Conservation (phyloP, 1,284 basidiomycete genomes). For the Heliocybe sulcata region DNA sequence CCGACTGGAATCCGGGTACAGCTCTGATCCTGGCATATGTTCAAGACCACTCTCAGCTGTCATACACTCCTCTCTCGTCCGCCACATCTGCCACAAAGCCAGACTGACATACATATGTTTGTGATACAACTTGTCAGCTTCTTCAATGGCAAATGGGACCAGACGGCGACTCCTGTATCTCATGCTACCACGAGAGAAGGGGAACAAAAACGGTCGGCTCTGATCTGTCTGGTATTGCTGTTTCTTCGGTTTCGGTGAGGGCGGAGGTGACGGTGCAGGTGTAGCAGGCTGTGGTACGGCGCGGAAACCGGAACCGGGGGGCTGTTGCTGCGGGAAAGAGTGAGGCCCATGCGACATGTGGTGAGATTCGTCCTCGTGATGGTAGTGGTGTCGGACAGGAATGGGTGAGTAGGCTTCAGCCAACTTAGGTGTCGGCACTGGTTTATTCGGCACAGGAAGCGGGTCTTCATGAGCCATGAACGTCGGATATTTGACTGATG, state of each 20-base stretch:
- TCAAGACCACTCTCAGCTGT: slow-evolving; percentile 89
- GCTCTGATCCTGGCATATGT: slow-evolving; percentile 61
- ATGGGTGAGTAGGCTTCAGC: slow-evolving; percentile 89
- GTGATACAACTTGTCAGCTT: slow-evolving; percentile 88
- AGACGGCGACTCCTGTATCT: slow-evolving; percentile 45
- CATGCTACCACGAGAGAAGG: slow-evolving; percentile 63
- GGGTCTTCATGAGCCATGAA: slow-evolving; percentile 48
- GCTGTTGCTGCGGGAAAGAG: slow-evolving; percentile 38
- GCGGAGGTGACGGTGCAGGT: slow-evolving; percentile 86
- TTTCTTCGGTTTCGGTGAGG: slow-evolving; percentile 90
- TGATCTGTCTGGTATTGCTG: slow-evolving; percentile 99
- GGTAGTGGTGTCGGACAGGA: slow-evolving; percentile 87
- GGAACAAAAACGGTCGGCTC: slow-evolving; percentile 90
- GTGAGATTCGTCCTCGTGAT: slow-evolving; percentile 66
- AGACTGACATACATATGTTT: slow-evolving; percentile 89
- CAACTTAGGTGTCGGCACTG: slow-evolving; percentile 54
- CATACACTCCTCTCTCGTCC: slow-evolving; percentile 91
- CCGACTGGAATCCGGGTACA: slow-evolving; percentile 18
- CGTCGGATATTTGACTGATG: slow-evolving; percentile 90
- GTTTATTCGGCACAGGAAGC: slow-evolving; percentile 24
- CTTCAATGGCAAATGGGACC: slow-evolving; percentile 93
- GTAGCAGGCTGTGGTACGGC: slow-evolving; percentile 65
- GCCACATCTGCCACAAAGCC: slow-evolving; percentile 91
- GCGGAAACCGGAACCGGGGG: slow-evolving; percentile 38
- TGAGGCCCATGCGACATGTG: slow-evolving; percentile 34